Conservation (phyloP, 1,284 basidiomycete species). For the Cryptococcus hybrid region DNA sequence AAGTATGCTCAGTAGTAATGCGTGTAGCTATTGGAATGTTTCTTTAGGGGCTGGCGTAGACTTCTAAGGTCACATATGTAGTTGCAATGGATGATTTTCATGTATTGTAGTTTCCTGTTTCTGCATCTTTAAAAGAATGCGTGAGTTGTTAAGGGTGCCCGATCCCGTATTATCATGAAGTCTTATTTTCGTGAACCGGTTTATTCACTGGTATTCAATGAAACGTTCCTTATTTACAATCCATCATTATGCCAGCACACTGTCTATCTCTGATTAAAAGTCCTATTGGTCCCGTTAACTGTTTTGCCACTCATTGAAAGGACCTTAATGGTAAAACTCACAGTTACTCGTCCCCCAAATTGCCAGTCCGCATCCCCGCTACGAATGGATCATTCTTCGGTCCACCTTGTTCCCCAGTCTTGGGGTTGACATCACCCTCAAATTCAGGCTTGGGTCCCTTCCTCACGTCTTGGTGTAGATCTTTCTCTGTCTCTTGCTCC, state of each 20-base stretch:
- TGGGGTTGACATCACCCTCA: conserved; percentile 57
- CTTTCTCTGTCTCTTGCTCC: conserved; percentile 49
- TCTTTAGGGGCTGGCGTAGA: too few relatives aligned
- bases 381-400: conserved; percentile 58
- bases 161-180: too few relatives aligned
- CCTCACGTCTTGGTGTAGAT: conserved; percentile 55
- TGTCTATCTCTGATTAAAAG: conserved; percentile 1
- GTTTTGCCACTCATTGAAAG: neutral
- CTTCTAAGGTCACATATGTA: too few relatives aligned
- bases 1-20: conserved; percentile 61
- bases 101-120: too few relatives aligned
- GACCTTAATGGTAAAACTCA: conserved; percentile 21
- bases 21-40: too few relatives aligned
- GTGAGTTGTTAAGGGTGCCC: too few relatives aligned
- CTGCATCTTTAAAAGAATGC: too few relatives aligned
- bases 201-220: too few relatives aligned
- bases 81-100: too few relatives aligned
- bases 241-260: too few relatives aligned
- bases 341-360: conserved; percentile 50
- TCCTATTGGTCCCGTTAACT: conserved; percentile 1
- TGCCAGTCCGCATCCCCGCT: conserved; percentile 47
- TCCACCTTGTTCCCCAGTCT: conserved; percentile 57
- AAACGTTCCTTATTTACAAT: too few relatives aligned
- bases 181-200: too few relatives aligned
- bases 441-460: conserved; percentile 54